These are phyloP conservation scores for Hymenoscyphus fraxineus DNA, from an alignment of 2,329 filamentous ascomycete species.

Conservation along the genomic window DNA sequence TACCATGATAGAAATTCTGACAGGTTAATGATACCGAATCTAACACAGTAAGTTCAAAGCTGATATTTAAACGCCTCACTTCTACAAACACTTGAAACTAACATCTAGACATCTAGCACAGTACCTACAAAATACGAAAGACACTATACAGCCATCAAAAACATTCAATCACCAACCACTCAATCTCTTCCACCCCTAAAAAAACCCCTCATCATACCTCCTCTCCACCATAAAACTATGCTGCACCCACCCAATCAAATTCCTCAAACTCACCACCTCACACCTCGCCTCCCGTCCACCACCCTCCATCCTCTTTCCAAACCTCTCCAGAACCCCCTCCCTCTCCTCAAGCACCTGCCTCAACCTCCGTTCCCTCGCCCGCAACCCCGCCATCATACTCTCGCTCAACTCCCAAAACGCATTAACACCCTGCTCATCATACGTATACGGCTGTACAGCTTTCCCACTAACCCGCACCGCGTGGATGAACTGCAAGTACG, in stretches of 20 bases:
- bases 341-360: not conserved
- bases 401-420: not conserved
- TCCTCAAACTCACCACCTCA: not conserved
- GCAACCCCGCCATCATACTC: not conserved
- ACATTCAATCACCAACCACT: too few relatives aligned
- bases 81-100: too few relatives aligned
- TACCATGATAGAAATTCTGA: too few relatives aligned
- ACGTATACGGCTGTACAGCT: not conserved
- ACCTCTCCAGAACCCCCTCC: not conserved
- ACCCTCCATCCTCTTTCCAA: not conserved
- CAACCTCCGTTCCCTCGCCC: not conserved
- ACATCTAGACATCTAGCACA: too few relatives aligned
- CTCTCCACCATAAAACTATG: slow-evolving; percentile 2
- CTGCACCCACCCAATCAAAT: slow-evolving; percentile 1
- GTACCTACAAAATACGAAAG: too few relatives aligned
- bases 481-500: not conserved
- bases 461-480: not conserved
- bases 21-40: too few relatives aligned
- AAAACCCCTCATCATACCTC: slow-evolving; percentile 1
- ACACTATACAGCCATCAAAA: too few relatives aligned
- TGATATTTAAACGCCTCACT: too few relatives aligned
- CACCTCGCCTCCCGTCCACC: not conserved
- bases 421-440: not conserved
- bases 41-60: too few relatives aligned
- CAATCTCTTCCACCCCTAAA: too few relatives aligned